A percentile compares a stretch with the other conserved stretches of the same genome.
phyloP scores from a whole-genome alignment of 2,329 filamentous ascomycete genomes.

The Stagonosporopsis tanaceti region DNA sequence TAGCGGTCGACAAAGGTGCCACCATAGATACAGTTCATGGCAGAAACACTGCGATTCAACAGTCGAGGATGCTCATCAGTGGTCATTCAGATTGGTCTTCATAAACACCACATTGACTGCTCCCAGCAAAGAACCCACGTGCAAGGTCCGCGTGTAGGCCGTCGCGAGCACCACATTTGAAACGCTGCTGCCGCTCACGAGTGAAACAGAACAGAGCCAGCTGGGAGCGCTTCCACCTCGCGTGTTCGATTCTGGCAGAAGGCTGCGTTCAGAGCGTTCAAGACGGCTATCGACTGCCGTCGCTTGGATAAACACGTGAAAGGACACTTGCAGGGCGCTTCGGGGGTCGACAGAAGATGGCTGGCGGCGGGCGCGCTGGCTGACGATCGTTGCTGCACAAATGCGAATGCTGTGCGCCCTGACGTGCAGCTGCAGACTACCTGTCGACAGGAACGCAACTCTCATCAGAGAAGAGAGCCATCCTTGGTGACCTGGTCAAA shows the following conservation, averaged over 20 bases:
- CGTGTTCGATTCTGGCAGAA: not conserved
- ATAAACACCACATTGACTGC: not conserved
- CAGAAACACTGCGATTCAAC: constrained; percentile 4
- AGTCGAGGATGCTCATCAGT: not conserved
- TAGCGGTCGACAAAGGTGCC: constrained; percentile 7
- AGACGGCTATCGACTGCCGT: constrained; percentile 1
- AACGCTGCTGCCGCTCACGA: constrained; percentile 6
- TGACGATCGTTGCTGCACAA: constrained; percentile 14
- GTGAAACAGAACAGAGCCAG: constrained; percentile 10
- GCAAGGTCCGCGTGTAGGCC: constrained; percentile 3
- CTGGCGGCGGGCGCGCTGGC: not conserved
- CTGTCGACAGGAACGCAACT: not conserved
- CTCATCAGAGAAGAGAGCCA: not conserved
- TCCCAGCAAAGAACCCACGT: not conserved
- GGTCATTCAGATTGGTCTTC: not conserved
- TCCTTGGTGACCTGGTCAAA: not conserved
- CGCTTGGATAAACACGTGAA: constrained; percentile 5
- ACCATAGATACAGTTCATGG: constrained; percentile 4
- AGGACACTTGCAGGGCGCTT: constrained; percentile 7
- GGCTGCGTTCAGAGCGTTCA: not conserved
- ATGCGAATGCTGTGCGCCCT: constrained; percentile 14
- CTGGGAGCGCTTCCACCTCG: constrained; percentile 2
- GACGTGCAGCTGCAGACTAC: constrained; percentile 13
- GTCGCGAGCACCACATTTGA: constrained; percentile 1
- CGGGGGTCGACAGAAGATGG: constrained; percentile 9